A percentile compares a stretch with the other conserved stretches of the same genome.
phyloP scores from a whole-genome alignment of 331 rosid genomes.

The Pyrus hybrid region DNA sequence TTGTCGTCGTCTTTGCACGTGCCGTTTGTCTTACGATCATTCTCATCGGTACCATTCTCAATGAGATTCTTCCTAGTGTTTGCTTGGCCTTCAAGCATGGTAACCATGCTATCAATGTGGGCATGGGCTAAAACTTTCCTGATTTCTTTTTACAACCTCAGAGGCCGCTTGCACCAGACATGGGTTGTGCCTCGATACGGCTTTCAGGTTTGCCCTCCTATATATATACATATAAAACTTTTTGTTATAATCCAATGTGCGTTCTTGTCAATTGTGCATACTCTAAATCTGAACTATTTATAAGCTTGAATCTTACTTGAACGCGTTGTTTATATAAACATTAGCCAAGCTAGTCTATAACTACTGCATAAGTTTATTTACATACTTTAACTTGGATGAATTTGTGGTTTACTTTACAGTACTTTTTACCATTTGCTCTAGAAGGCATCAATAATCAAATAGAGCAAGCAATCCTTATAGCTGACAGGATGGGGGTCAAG shows the following conservation, averaged over 20 bases:
- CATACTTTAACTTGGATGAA: not conserved
- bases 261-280: not conserved
- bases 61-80: slow-evolving; percentile 39
- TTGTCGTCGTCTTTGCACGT: slow-evolving; percentile 47
- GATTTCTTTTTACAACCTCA: slow-evolving; percentile 46
- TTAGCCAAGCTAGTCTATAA: not conserved
- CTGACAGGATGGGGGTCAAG: slow-evolving; percentile 75
- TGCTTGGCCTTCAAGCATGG: slow-evolving; percentile 10
- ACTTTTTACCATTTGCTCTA: slow-evolving; percentile 87
- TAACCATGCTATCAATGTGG: slow-evolving; percentile 68
- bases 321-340: no score
- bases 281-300: not conserved
- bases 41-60: slow-evolving; percentile 50
- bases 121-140: slow-evolving; percentile 63
- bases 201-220: slow-evolving; percentile 47
- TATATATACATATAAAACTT: no score
- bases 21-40: slow-evolving; percentile 46
- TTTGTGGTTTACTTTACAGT: slow-evolving; percentile 30
- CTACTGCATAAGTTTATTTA: not conserved
- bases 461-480: slow-evolving; percentile 77
- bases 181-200: slow-evolving; percentile 93
- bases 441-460: slow-evolving; percentile 81
- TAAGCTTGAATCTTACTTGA: not conserved
- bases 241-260: not conserved
- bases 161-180: slow-evolving; percentile 67